Percentiles rank a stretch among this genome's conserved stretches.
phyloP scores from a whole-genome alignment of 768 basidiomycete species.

The Suillus subaureus region DNA sequence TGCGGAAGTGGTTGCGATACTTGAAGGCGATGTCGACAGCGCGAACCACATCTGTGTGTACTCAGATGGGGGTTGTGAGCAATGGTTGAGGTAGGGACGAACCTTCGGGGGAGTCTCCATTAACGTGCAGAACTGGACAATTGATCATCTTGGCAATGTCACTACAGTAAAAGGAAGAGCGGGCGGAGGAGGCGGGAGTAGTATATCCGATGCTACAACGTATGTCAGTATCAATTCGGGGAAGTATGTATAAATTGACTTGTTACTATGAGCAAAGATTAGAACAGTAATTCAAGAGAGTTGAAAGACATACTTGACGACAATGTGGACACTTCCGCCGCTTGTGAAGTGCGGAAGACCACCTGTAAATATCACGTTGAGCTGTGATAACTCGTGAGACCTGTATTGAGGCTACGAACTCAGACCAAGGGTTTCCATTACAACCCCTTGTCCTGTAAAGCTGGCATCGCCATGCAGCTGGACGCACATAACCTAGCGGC shows the following conservation, averaged over 20 bases:
- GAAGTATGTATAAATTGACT: conserved; percentile 38
- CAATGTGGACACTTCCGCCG: conserved; percentile 88
- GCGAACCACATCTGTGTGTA: conserved; percentile 69
- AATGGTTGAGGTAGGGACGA: not conserved
- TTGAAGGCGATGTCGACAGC: conserved; percentile 89
- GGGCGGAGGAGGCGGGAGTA: conserved; percentile 80
- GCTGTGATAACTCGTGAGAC: not conserved
- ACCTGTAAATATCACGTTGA: conserved; percentile 42
- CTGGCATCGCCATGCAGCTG: conserved; percentile 93
- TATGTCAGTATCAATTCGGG: not conserved
- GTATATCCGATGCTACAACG: conserved; percentile 84
- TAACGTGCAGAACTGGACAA: conserved; percentile 87
- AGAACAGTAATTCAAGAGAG: not conserved
- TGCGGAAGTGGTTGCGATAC: conserved; percentile 85
- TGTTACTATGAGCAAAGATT: conserved; percentile 47
- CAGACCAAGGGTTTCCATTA: conserved; percentile 86
- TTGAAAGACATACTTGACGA: conserved; percentile 72
- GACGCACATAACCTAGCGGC: conserved; percentile 83
- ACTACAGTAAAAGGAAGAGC: conserved; percentile 87
- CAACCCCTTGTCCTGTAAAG: conserved; percentile 87
- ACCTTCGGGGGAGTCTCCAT: conserved; percentile 90
- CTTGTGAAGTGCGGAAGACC: conserved; percentile 90
- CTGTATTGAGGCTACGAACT: conserved; percentile 46
- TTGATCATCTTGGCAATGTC: conserved; percentile 91
- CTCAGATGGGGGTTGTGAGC: not conserved